phyloP scores from a whole-genome alignment of 2,329 filamentous ascomycete genomes.

The Aspergillus sp. region DNA sequence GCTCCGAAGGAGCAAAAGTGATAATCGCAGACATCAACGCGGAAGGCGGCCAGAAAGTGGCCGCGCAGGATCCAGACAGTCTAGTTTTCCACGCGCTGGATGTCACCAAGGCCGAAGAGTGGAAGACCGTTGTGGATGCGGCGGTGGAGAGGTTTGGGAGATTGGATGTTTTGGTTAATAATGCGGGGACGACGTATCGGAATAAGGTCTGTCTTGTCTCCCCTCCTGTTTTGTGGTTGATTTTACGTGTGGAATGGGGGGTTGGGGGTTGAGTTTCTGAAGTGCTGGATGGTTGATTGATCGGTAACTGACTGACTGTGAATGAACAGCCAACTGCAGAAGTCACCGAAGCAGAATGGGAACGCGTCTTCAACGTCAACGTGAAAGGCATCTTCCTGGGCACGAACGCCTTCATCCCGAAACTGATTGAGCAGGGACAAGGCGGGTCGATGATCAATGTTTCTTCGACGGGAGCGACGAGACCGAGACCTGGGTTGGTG shows the following conservation, averaged over 20 bases:
- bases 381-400: slow-evolving; percentile 44
- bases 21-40: slow-evolving; percentile 44
- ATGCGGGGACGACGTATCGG: slow-evolving; percentile 45
- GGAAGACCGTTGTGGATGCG: slow-evolving; percentile 32
- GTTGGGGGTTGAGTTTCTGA: background rate
- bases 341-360: slow-evolving; percentile 45
- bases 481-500: slow-evolving; percentile 44
- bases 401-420: slow-evolving; percentile 33
- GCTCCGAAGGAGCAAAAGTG: slow-evolving; percentile 43
- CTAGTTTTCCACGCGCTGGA: slow-evolving; percentile 36
- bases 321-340: slow-evolving; percentile 36
- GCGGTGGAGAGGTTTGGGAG: slow-evolving; percentile 31
- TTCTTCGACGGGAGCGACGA: slow-evolving; percentile 43
- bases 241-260: background rate
- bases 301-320: background rate
- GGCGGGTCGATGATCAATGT: slow-evolving; percentile 48
- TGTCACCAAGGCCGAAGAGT: slow-evolving; percentile 35
- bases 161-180: slow-evolving; percentile 49
- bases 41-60: slow-evolving; percentile 32
- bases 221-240: too few relatives aligned
- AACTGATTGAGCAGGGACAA: slow-evolving; percentile 38
- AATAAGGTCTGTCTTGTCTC: slow-evolving; percentile 29
- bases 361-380: slow-evolving; percentile 46
- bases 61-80: slow-evolving; percentile 27
- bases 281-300: background rate